A percentile compares a stretch with the other conserved stretches of the same genome.
Conservation (phyloP, 1,284 basidiomycete genomes). For the Puccinia hordei region DNA sequence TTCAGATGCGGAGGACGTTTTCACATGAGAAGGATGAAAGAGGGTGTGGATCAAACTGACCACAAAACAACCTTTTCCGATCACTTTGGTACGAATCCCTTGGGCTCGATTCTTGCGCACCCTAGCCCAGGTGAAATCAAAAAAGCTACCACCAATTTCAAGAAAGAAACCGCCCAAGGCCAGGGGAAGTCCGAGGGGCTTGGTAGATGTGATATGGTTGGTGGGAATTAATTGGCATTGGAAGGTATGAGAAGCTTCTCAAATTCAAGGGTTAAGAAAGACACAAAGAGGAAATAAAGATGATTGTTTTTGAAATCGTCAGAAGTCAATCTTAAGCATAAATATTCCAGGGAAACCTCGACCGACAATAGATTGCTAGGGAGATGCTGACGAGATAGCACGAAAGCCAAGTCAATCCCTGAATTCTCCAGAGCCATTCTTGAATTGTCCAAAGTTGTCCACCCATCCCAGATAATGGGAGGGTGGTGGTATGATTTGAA, state of each 20-base stretch:
- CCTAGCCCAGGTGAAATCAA: slow-evolving; percentile 49
- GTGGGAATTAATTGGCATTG: background rate
- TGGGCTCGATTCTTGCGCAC: slow-evolving; percentile 47
- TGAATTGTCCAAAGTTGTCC: slow-evolving; percentile 39
- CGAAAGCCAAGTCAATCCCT: slow-evolving; percentile 27
- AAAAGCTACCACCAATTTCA: slow-evolving; percentile 27
- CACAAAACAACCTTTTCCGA: slow-evolving; percentile 33
- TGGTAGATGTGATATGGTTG: background rate
- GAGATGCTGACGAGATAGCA: slow-evolving; percentile 34
- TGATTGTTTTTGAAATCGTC: background rate
- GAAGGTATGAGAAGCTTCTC: slow-evolving; percentile 12
- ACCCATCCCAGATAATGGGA: slow-evolving; percentile 41
- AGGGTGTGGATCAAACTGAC: slow-evolving; percentile 7
- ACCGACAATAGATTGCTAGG: slow-evolving; percentile 39
- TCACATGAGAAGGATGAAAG: background rate
- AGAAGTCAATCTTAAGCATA: background rate
- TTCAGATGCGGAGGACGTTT: slow-evolving; percentile 7
- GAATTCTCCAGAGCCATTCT: slow-evolving; percentile 45
- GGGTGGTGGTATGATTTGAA: background rate
- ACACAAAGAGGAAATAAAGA: background rate
- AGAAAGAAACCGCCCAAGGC: slow-evolving; percentile 1
- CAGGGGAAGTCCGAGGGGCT: background rate
- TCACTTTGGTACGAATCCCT: slow-evolving; percentile 43
- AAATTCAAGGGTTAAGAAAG: background rate
- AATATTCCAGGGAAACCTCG: background rate